A percentile compares a stretch with the other conserved stretches of the same genome.
Conservation (phyloP, 192 early-diverging fungal genomes). For the Allomyces macrogynus region DNA sequence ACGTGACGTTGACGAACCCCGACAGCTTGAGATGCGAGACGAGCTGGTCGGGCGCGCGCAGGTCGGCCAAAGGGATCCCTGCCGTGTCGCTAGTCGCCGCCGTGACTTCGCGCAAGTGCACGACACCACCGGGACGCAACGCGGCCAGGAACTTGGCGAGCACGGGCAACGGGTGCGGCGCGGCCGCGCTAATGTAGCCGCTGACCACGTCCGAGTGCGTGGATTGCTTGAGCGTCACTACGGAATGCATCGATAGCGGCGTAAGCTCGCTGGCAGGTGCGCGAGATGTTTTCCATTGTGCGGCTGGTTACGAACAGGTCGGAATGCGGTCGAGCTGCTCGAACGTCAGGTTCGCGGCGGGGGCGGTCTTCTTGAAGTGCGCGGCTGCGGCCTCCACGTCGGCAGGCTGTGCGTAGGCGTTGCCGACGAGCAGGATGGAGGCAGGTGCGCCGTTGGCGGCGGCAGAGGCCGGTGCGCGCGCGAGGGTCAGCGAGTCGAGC, state of each 20-base stretch:
- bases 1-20: slow-evolving; percentile 55
- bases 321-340: slow-evolving; percentile 66
- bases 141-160: slow-evolving; percentile 39
- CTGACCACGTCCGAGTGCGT: slow-evolving; percentile 43
- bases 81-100: slow-evolving; percentile 13
- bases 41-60: slow-evolving; percentile 36
- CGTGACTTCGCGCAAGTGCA: slow-evolving; percentile 46
- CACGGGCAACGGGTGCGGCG: slow-evolving; percentile 37
- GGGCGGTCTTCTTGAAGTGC: too few relatives aligned
- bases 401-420: too few relatives aligned
- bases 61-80: slow-evolving; percentile 13
- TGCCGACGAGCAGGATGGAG: too few relatives aligned
- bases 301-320: background rate
- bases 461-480: too few relatives aligned
- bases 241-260: too few relatives aligned
- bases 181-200: slow-evolving; percentile 26
- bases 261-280: slow-evolving; percentile 19
- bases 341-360: slow-evolving; percentile 44
- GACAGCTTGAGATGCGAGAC: slow-evolving; percentile 54
- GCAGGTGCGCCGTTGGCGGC: too few relatives aligned
- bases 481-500: too few relatives aligned
- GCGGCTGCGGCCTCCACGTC: too few relatives aligned
- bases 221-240: slow-evolving; percentile 14
- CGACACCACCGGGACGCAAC: slow-evolving; percentile 41
- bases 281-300: slow-evolving; percentile 10